Conservation (phyloP, 2,329 filamentous ascomycete species). For the Volutella citrinella region DNA sequence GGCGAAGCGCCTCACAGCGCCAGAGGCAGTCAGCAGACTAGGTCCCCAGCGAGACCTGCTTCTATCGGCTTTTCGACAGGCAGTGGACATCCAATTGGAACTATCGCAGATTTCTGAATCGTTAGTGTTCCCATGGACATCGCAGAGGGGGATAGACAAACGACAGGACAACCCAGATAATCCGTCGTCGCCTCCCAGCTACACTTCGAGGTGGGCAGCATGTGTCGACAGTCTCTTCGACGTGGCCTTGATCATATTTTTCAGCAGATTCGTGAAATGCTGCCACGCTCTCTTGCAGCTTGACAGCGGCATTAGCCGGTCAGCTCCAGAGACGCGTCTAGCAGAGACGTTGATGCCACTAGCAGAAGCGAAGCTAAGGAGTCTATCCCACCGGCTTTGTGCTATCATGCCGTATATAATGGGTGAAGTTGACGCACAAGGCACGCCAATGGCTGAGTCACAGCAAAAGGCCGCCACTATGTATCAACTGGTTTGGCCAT, state of each 20-base stretch:
- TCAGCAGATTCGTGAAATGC: conserved; percentile 7
- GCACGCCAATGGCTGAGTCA: conserved; percentile 8
- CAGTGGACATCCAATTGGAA: conserved; percentile 8
- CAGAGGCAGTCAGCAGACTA: background rate
- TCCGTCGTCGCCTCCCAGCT: conserved; percentile 6
- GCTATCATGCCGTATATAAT: conserved; percentile 9
- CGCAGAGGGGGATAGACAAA: conserved; percentile 10
- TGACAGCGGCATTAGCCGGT: background rate
- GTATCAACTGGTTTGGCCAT: conserved; percentile 15
- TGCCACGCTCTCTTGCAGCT: conserved; percentile 5
- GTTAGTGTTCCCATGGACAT: conserved; percentile 1
- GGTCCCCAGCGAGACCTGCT: conserved; percentile 6
- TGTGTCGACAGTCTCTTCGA: conserved; percentile 8
- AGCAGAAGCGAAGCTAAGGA: conserved; percentile 6
- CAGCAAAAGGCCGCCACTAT: conserved; percentile 10
- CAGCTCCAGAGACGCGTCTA: conserved; percentile 4
- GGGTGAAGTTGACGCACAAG: conserved; percentile 12
- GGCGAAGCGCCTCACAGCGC: conserved; percentile 8
- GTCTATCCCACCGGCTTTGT: conserved; percentile 5
- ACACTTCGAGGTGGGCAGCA: conserved; percentile 10
- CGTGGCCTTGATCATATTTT: conserved; percentile 9
- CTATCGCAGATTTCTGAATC: conserved; percentile 2
- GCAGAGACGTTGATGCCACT: conserved; percentile 4
- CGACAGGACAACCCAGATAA: background rate
- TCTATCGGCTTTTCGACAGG: conserved; percentile 9